These are phyloP conservation scores for Coprinellus aureogranulatus DNA, from an alignment of 768 basidiomycete species.

Conservation along the genomic window DNA sequence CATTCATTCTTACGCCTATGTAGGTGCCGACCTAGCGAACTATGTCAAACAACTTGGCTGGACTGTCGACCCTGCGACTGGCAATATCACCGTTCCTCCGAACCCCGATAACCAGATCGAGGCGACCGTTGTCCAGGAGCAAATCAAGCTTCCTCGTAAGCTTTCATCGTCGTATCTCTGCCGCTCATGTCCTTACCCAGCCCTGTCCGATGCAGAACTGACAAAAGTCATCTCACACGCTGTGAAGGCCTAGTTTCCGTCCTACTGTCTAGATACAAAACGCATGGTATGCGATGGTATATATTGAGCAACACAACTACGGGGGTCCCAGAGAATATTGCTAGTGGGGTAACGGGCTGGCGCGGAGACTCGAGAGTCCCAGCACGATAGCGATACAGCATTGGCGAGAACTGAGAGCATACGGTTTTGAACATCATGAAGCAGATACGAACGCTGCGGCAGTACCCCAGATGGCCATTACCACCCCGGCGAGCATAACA, in stretches of 20 bases:
- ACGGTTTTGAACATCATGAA: conserved; percentile 12
- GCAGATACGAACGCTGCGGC: conserved; percentile 52
- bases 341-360: neutral
- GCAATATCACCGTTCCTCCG: conserved; percentile 66
- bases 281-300: neutral
- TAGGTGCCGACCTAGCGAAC: conserved; percentile 55
- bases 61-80: conserved; percentile 51
- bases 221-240: conserved; percentile 75
- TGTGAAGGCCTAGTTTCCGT: conserved; percentile 38
- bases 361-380: too few relatives aligned
- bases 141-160: conserved; percentile 78
- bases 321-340: neutral
- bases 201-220: conserved; percentile 48
- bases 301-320: conserved; percentile 5
- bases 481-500: conserved; percentile 20
- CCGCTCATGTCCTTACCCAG: neutral
- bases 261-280: conserved; percentile 16
- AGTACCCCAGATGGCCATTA: conserved; percentile 75
- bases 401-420: neutral
- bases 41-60: conserved; percentile 70
- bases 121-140: conserved; percentile 81
- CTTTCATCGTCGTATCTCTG: conserved; percentile 16
- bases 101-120: conserved; percentile 89
- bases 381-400: too few relatives aligned
- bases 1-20: conserved; percentile 7